These are phyloP conservation scores for Fagopyrum tataricum DNA, from an alignment of 148 eudicot genomes.

Conservation along the genomic window DNA sequence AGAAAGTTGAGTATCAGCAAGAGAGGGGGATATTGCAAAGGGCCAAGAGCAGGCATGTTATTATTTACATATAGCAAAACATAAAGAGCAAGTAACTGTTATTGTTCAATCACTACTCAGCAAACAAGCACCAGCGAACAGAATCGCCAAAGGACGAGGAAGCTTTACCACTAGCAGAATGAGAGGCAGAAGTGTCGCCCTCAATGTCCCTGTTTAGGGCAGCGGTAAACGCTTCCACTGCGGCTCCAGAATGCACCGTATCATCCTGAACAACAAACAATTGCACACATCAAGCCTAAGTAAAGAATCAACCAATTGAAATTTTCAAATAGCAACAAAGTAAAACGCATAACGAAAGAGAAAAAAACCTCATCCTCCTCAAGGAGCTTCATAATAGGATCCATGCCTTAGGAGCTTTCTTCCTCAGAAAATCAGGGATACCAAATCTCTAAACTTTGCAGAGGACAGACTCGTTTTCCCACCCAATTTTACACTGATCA, in stretches of 20 bases:
- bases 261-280: conserved; percentile 49
- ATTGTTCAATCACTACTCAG: not conserved
- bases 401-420: conserved; percentile 26
- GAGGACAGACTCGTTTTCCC: not conserved
- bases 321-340: not conserved
- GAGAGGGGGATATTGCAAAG: not conserved
- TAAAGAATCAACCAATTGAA: not conserved
- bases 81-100: not conserved
- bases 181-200: conserved; percentile 47
- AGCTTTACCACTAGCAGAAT: conserved; percentile 36
- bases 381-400: conserved; percentile 77
- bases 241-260: conserved; percentile 96
- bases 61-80: not conserved
- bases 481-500: not conserved
- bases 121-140: conserved; percentile 21
- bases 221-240: conserved; percentile 90
- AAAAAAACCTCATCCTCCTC: conserved; percentile 72
- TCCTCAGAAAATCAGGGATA: not conserved
- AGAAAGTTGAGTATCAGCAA: not conserved
- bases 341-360: not conserved
- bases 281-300: not conserved
- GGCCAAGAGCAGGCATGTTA: not conserved
- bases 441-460: not conserved
- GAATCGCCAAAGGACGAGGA: not conserved
- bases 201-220: conserved; percentile 84